phyloP scores from a whole-genome alignment of 2,329 filamentous ascomycete genomes.

The Fusarium sp. region DNA sequence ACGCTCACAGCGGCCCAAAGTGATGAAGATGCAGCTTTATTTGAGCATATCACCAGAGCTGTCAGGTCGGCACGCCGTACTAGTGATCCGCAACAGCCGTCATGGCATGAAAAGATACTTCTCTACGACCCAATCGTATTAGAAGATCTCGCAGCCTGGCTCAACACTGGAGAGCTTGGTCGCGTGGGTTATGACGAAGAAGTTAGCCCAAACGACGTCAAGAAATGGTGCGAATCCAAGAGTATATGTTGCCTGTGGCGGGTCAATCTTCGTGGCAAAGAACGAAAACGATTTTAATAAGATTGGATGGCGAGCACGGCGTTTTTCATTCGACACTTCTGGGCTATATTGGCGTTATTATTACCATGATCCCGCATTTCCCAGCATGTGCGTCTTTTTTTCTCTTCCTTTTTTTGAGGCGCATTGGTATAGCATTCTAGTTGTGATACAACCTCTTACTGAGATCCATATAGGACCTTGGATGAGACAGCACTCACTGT shows the following conservation, averaged over 20 bases:
- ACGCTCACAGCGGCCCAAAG: conserved; percentile 52
- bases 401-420: too few relatives aligned
- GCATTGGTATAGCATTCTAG: neutral
- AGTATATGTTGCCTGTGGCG: conserved; percentile 86
- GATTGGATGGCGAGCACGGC: conserved; percentile 22
- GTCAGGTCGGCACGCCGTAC: conserved; percentile 61
- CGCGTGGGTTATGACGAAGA: conserved; percentile 72
- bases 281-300: conserved; percentile 59
- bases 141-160: conserved; percentile 84
- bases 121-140: conserved; percentile 91
- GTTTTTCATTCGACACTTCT: conserved; percentile 21
- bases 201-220: conserved; percentile 71
- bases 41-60: conserved; percentile 63
- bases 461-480: neutral
- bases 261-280: conserved; percentile 61
- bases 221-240: conserved; percentile 88
- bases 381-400: neutral
- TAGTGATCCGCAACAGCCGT: conserved; percentile 61
- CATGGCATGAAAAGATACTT: conserved; percentile 92
- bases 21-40: conserved; percentile 56
- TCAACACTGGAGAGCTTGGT: conserved; percentile 76
- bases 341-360: conserved; percentile 3
- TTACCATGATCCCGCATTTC: conserved; percentile 1
- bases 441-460: neutral
- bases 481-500: conserved; percentile 8